These are phyloP conservation scores for Tulasnella calospora DNA, from an alignment of 768 basidiomycete species.

Conservation along the genomic window DNA sequence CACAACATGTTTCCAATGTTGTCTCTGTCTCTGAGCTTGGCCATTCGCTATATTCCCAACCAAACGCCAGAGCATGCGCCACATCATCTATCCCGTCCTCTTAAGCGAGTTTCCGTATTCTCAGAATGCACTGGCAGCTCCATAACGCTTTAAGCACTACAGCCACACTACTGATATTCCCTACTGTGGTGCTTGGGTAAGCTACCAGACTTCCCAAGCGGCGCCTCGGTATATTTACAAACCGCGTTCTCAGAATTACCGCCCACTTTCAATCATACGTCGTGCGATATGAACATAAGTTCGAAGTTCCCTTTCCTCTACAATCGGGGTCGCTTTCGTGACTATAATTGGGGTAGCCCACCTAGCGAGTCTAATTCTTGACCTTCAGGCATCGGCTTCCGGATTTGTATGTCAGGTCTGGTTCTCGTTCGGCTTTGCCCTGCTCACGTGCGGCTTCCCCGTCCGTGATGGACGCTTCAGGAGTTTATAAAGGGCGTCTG, in stretches of 20 bases:
- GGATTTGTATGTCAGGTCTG: background rate
- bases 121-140: background rate
- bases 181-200: background rate
- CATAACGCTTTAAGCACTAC: background rate
- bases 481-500: background rate
- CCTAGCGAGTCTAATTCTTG: background rate
- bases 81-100: background rate
- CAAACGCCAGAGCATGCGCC: background rate
- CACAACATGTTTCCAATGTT: background rate
- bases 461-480: background rate
- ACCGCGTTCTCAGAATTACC: background rate
- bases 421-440: background rate
- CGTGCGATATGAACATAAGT: background rate
- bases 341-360: background rate
- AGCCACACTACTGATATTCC: background rate
- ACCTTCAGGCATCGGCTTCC: background rate
- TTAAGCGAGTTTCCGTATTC: background rate
- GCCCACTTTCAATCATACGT: background rate
- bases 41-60: background rate
- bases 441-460: background rate
- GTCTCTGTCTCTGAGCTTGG: background rate
- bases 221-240: too few relatives aligned
- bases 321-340: background rate
- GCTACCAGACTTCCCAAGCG: background rate
- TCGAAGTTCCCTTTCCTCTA: background rate